phyloP scores from a whole-genome alignment of 306 rosid species.

The Lupinus albus region DNA sequence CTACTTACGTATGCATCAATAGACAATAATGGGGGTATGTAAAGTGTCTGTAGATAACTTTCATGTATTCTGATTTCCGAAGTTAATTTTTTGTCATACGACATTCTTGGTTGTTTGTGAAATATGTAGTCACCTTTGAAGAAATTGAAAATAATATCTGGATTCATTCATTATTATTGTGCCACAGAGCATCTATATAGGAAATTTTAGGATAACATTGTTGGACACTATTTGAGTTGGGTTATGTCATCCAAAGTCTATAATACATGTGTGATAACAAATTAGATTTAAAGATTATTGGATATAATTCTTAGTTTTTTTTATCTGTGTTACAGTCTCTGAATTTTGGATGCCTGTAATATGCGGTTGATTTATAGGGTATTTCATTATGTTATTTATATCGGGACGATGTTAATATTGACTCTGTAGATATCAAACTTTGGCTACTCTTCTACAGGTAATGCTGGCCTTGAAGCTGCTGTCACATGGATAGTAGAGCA shows the following conservation, averaged over 20 bases:
- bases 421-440: slow-evolving; percentile 37
- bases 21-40: slow-evolving; percentile 5
- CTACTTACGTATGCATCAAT: background rate
- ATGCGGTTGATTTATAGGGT: slow-evolving; percentile 17
- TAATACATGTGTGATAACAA: background rate
- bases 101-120: background rate
- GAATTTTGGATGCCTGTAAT: slow-evolving; percentile 33
- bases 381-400: slow-evolving; percentile 8
- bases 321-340: slow-evolving; percentile 9
- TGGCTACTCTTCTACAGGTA: slow-evolving; percentile 57
- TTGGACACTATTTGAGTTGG: no score
- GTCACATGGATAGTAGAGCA: slow-evolving; percentile 91
- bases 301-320: slow-evolving; percentile 17
- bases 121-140: background rate
- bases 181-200: slow-evolving; percentile 4
- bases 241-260: slow-evolving; percentile 10
- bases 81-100: background rate
- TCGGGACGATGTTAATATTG: slow-evolving; percentile 8
- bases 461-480: slow-evolving; percentile 83
- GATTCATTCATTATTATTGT: background rate
- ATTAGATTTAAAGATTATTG: slow-evolving; percentile 3
- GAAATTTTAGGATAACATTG: background rate
- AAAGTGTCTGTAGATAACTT: background rate
- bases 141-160: slow-evolving; percentile 4
- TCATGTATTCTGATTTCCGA: background rate